A percentile compares a stretch with the other conserved stretches of the same genome.
Conservation (phyloP, 192 early-diverging fungal species). For the Cladochytrium replicatum region DNA sequence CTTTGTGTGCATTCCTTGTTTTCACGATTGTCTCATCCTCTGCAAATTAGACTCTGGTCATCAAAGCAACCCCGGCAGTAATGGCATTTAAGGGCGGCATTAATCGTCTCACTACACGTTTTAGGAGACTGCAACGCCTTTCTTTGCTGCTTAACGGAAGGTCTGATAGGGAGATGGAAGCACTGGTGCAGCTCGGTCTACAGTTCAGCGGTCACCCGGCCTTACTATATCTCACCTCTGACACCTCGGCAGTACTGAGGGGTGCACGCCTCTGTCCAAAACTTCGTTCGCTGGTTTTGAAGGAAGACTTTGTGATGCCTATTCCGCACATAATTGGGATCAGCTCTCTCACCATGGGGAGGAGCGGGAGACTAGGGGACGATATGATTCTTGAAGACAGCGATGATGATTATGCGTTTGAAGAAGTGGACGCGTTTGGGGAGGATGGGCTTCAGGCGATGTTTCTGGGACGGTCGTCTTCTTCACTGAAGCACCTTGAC, state of each 20-base stretch:
- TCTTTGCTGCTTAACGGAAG: no score
- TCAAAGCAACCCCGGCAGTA: not conserved
- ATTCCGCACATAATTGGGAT: not conserved
- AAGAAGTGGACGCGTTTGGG: not conserved
- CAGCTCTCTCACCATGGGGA: no score
- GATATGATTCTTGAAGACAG: no score
- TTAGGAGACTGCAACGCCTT: not conserved
- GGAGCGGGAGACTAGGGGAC: no score
- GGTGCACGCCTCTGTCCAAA: not conserved
- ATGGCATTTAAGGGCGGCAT: not conserved
- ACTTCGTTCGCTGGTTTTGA: not conserved
- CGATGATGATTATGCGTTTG: constrained; percentile 1
- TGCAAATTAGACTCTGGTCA: not conserved
- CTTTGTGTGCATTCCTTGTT: no score
- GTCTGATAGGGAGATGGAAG: not conserved
- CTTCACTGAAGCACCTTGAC: not conserved
- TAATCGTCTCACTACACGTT: not conserved
- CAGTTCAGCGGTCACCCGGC: not conserved
- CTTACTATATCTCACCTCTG: not conserved
- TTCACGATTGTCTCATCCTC: no score
- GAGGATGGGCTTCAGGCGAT: not conserved
- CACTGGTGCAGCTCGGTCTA: not conserved
- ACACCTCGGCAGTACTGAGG: not conserved
- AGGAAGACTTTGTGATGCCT: not conserved
- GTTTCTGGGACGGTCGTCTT: not conserved